Base-by-base conservation (phyloP, 257 asterid species). In the Apocynum venetum region DNA sequence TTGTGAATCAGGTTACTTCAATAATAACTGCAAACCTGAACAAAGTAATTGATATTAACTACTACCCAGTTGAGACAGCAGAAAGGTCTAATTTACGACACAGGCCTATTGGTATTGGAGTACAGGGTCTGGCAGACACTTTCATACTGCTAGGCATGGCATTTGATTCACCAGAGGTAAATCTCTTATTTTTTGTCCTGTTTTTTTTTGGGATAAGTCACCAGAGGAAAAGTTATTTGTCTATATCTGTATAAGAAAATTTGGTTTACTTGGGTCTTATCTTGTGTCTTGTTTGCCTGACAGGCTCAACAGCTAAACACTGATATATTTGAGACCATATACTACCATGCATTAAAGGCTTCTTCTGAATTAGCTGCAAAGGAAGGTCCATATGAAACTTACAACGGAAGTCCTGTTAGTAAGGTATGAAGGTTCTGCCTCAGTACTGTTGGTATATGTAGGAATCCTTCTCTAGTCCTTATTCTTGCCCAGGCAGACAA, bases 111-210 rank as follows among this genome's bases (percentile, higher is more conserved):
- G 99, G 99, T 76, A 89, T 96, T 75, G 99, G 99, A 61, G 98
- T 96, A 46, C 99, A 96, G 78, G 99, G 99, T 72, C 95, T 96
- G 74, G 99, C 99, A 14, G 99, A 96, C 75, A 84, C 97, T 52
- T 95, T 95, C 82, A 93, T 95, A 74, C 87, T 95, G 87, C 99
- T 95, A 71, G 99, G 99, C 79, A 93, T 96, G 98, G 79, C 99
- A 78, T 96, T 96, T 86, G 99, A 96, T 79, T 96, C 99, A 47
- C 92, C 87, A n/a, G 99, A 96, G 97, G 99, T 96, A 79, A 75
- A 35, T 31, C 77, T 57, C n/a, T 57, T 74, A 25, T 25, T 25
- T 25, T 25, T 25, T 25, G 31, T 25, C 31, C 31, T 25, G n/a
- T 25, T 25, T 25, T 25, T 25, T 25, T 25, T 25, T 25, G 31